Percentiles rank a stretch among this genome's conserved stretches.
These are phyloP conservation scores for Hirsutella minnesotensis DNA, from an alignment of 2,329 filamentous ascomycete genomes.

Conservation along the genomic window DNA sequence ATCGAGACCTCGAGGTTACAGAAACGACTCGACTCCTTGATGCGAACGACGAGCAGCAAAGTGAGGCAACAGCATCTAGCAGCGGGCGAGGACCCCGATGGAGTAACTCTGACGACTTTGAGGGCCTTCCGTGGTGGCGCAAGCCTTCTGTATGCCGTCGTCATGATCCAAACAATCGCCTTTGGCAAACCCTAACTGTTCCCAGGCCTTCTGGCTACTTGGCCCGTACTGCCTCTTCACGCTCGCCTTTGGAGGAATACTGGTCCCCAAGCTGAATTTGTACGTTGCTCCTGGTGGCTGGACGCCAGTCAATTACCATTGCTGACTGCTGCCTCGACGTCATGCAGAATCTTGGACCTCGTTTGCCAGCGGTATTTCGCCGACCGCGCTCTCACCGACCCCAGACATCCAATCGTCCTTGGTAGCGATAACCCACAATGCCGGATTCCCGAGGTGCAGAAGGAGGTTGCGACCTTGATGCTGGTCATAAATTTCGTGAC, in stretches of 20 bases:
- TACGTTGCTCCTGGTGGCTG: constrained; percentile 20
- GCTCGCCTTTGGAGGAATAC: constrained; percentile 71
- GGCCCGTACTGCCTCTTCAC: constrained; percentile 72
- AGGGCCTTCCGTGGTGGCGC: constrained; percentile 48
- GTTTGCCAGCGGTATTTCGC: constrained; percentile 76
- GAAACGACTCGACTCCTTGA: constrained; percentile 5
- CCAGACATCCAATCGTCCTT: constrained; percentile 32
- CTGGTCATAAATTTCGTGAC: constrained; percentile 63
- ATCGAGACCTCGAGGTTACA: background rate
- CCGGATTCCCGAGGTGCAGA: constrained; percentile 65
- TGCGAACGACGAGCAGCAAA: background rate
- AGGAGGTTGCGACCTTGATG: constrained; percentile 64
- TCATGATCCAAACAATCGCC: background rate
- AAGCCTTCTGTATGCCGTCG: constrained; percentile 42
- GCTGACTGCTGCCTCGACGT: background rate
- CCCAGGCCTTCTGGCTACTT: constrained; percentile 71
- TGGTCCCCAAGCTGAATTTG: constrained; percentile 81
- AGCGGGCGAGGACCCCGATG: constrained; percentile 21
- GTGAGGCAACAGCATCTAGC: constrained; percentile 1
- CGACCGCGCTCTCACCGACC: constrained; percentile 41
- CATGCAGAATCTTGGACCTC: constrained; percentile 55
- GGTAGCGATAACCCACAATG: constrained; percentile 70
- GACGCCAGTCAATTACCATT: background rate
- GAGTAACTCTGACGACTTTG: constrained; percentile 45
- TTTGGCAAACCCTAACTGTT: constrained; percentile 10